Base-by-base conservation (phyloP, 208 protist genomes). In the Willaertia magna region DNA sequence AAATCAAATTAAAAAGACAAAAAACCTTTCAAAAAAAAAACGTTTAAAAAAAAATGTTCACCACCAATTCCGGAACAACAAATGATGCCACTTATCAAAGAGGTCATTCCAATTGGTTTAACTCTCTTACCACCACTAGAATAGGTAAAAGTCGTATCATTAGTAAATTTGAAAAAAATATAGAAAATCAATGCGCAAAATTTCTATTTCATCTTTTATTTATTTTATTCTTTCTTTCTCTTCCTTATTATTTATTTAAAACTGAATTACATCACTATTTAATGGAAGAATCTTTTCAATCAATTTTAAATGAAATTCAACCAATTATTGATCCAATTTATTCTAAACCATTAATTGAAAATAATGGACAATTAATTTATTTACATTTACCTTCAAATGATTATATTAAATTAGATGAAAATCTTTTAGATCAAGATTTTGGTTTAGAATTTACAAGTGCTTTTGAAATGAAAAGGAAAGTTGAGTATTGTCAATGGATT, bases 401-500 rank as follows among this genome's bases (percentile, higher is more conserved):
- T 9, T 11, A 82, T 40, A 30, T 82, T 55, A 16, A 30, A 30
- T 34, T n/a, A 39, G 76, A 82, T 40, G 7, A 40, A 9, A 16
- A 16, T 40, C 1, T 82, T 51, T 7, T 30, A 40, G 76, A 82
- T 82, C 48, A 4, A 34, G 76, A 82, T 51, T 82, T 82, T 82
- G 76, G 76, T 34, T 30, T 82, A 9, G 12, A 16, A 40, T 82
- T 82, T 82, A 51, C 9, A 16, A 26, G 22, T 34, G 47, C 76
- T 40, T 82, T 59, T 34, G 22, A 30, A 40, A n/a, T 82, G 0
- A 51, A 22, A 34, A 22, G 76, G 40, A 22, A 51, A n/a, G n/a
- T 30, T 30, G 76, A 82, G n/a, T 82, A 40, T 34, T 82, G 76
- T 40, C 76, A 82, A 30, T 82, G 76, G 76, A 51, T 82, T 30